Evolutionary conservation across 257 asterid genomes (phyloP).

Genomic region (Nicotiana sylvestris): DNA sequence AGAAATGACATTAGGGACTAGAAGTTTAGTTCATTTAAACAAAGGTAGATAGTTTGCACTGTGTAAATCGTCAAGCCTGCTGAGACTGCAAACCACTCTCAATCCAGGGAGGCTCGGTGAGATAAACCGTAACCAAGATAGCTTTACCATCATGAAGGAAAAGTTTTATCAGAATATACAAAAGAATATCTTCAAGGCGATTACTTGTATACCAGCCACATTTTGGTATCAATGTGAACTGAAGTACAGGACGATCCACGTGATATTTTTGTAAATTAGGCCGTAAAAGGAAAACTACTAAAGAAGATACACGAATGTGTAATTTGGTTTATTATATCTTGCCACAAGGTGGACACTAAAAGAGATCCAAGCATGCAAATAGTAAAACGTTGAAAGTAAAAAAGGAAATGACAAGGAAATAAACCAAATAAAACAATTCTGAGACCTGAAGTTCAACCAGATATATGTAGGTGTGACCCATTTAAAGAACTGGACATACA

Average conservation of each 20-base stretch:
- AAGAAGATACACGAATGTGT: neutral
- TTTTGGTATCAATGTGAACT: neutral
- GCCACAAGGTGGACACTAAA: neutral
- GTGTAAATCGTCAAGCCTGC: neutral
- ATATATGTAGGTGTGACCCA: too few relatives aligned
- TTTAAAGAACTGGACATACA: neutral
- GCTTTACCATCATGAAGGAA: neutral
- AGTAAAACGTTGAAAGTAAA: neutral
- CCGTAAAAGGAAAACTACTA: neutral
- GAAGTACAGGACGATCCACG: neutral
- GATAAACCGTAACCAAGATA: neutral
- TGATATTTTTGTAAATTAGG: neutral
- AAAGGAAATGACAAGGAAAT: neutral
- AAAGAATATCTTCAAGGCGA: neutral
- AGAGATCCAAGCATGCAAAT: neutral
- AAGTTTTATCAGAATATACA: neutral
- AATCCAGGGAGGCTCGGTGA: neutral
- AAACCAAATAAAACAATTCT: neutral
- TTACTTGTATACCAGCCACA: neutral
- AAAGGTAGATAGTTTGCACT: neutral
- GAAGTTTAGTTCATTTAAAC: neutral
- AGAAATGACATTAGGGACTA: conserved; percentile 2
- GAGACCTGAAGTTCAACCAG: too few relatives aligned
- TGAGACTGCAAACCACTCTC: neutral
- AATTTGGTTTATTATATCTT: neutral